Evolutionary conservation across 768 basidiomycete genomes (phyloP), one percentile per base, ranked within the genome.

Genomic region (Serendipita sp.): DNA sequence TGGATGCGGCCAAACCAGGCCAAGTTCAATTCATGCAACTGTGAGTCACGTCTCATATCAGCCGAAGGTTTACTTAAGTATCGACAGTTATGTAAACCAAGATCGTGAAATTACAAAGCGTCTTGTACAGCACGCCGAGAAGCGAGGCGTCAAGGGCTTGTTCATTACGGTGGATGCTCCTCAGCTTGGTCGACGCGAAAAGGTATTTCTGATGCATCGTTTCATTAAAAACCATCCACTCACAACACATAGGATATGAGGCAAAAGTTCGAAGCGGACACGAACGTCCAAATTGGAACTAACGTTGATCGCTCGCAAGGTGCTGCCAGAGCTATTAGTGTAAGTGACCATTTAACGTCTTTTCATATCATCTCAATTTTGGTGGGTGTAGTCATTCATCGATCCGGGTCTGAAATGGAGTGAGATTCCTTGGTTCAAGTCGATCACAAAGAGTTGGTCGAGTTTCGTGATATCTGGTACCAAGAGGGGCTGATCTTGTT

Each of bases 131-230:
- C 90, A 95, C 67, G 96, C 96, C 0, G 92, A 94, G 74, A 76
- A 80, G 67, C 83, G 92, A 31, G 95, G 95, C 1, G 82, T 99
- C 71, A 94, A 92, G 72, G 95, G 81, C 2, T 76, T 98, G 11
- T 97, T 98, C 74, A 96, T 98, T 72, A 97, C 95, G 0, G 95
- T 98, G 31, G 95, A 98, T 75, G 95, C 95, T 0, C 95, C 95
- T 3, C 93, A 96, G 68, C 84, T 98, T 8, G 95, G 95, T 48
- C 82, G 93, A 11, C 81, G 94, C 65, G 93, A 95, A 73, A 93
- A 94, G 75, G 83, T 76, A 63, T 63, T 66, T 66, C 65, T 62
- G 29, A 67, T 65, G 44, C 60, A 66, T 60, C n/a, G 31, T 62
- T 16, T 65, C 52, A 13, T n/a, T 16, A 6, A 18, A 5, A 29